Conservation (phyloP, 116 monocot genomes). For the Iris pallida region DNA sequence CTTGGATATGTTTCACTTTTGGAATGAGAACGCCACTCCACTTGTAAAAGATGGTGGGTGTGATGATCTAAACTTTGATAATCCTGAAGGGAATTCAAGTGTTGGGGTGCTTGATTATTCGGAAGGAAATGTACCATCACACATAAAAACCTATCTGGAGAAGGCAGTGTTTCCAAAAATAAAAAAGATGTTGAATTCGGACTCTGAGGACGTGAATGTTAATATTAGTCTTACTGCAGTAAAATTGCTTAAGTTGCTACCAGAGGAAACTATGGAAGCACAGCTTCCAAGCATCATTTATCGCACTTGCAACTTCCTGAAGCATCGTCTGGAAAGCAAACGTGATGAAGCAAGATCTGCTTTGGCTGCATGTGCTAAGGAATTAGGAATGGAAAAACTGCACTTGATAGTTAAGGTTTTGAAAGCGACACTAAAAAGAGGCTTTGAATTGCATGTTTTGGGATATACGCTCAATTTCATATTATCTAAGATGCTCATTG, state of each 20-base stretch:
- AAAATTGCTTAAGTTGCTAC: conserved; percentile 78
- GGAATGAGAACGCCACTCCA: conserved; percentile 1
- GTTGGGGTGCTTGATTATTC: not conserved
- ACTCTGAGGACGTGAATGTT: conserved; percentile 75
- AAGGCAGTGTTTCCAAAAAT: conserved; percentile 53
- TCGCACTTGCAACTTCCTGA: conserved; percentile 72
- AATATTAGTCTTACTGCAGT: conserved; percentile 66
- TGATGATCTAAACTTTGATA: conserved; percentile 8
- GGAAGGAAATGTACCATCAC: conserved; percentile 9
- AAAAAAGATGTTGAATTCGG: conserved; percentile 46
- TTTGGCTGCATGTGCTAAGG: conserved; percentile 69
- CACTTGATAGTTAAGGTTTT: conserved; percentile 64
- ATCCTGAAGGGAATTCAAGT: not conserved
- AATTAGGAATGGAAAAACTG: conserved; percentile 64
- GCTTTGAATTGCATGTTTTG: conserved; percentile 88
- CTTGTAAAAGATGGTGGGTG: not conserved
- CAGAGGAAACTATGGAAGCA: conserved; percentile 56
- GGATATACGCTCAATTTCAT: conserved; percentile 89
- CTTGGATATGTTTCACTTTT: conserved; percentile 76
- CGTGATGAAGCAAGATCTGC: conserved; percentile 89
- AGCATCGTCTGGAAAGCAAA: conserved; percentile 65
- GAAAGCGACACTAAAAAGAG: conserved; percentile 68
- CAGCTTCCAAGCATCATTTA: conserved; percentile 73
- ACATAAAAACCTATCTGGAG: conserved; percentile 47
- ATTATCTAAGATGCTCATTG: conserved; percentile 39